These are phyloP conservation scores for Chrysopogon serrulatus DNA, from an alignment of 176 grass and related monocot species.

Conservation along the genomic window DNA sequence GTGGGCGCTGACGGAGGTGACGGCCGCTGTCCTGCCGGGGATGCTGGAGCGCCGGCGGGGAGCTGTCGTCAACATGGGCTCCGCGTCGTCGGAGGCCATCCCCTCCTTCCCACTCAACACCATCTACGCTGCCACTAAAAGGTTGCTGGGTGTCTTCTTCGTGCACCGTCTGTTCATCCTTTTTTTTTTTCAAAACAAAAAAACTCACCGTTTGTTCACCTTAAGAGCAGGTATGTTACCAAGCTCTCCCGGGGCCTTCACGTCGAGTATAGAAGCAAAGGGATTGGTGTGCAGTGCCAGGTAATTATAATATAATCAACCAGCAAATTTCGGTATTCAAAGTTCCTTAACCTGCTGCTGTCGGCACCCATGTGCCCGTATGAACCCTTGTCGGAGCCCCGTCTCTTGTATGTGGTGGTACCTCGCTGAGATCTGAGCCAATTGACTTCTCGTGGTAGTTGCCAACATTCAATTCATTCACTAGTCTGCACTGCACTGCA, in stretches of 20 bases:
- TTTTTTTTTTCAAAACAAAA: too few species aligned
- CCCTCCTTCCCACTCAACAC: conserved; percentile 42
- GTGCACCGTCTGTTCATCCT: too few species aligned
- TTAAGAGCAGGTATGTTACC: background rate
- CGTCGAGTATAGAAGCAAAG: background rate
- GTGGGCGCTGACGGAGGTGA: conserved; percentile 32
- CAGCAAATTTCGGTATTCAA: background rate
- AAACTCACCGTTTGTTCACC: background rate
- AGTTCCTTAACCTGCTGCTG: background rate
- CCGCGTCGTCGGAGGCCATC: conserved; percentile 13
- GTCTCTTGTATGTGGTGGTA: too few species aligned
- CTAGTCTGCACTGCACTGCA: background rate
- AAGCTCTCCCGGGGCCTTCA: background rate
- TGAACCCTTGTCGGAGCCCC: too few species aligned
- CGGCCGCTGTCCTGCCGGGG: conserved; percentile 36
- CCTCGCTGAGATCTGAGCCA: background rate
- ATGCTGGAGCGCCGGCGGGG: conserved; percentile 42
- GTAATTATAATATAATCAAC: background rate
- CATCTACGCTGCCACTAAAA: conserved; percentile 21
- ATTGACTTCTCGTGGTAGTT: background rate
- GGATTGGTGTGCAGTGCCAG: background rate
- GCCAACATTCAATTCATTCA: background rate
- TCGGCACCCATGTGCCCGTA: too few species aligned
- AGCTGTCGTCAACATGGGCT: conserved; percentile 49
- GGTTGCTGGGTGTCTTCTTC: too few species aligned